Conservation (phyloP, 805 yeast genomes). For the Priceomyces carsonii region DNA sequence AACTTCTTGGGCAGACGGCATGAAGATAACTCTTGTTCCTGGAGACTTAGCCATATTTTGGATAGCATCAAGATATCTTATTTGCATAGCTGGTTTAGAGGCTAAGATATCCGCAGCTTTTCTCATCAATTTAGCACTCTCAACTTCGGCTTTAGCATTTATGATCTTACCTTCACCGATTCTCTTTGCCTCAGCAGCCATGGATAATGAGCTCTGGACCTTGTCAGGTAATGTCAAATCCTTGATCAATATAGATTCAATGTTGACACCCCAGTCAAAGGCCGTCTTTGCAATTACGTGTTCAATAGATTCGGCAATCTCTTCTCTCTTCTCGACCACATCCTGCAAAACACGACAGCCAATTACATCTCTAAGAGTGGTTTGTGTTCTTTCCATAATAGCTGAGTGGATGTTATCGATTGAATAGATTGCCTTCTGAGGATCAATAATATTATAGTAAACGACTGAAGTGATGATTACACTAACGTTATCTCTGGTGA, state of each 20-base stretch:
- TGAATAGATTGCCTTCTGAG: conserved; percentile 64
- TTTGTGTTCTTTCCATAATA: conserved; percentile 66
- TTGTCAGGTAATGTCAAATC: conserved; percentile 57
- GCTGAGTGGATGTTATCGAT: conserved; percentile 56
- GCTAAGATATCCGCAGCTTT: conserved; percentile 76
- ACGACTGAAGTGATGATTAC: conserved; percentile 65
- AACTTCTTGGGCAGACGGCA: conserved; percentile 56
- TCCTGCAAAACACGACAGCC: conserved; percentile 69
- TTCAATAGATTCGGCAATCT: conserved; percentile 65
- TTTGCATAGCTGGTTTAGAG: conserved; percentile 76
- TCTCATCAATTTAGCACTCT: conserved; percentile 73
- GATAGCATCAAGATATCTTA: conserved; percentile 77
- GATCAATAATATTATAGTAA: conserved; percentile 66
- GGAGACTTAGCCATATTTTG: conserved; percentile 66
- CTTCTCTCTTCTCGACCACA: conserved; percentile 71
- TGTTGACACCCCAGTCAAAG: conserved; percentile 66
- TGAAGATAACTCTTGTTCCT: conserved; percentile 68
- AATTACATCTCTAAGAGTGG: conserved; percentile 70
- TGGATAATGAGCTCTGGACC: conserved; percentile 61
- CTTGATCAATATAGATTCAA: conserved; percentile 68
- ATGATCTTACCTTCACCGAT: conserved; percentile 77
- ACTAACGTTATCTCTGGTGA: conserved; percentile 70
- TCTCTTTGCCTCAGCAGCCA: conserved; percentile 75
- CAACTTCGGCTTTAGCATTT: conserved; percentile 75
- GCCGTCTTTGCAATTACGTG: conserved; percentile 63